A percentile compares a stretch with the other conserved stretches of the same genome.
These are phyloP conservation scores for Pythium folliculosum DNA, from an alignment of 352 stramenopile genomes.

Conservation along the genomic window DNA sequence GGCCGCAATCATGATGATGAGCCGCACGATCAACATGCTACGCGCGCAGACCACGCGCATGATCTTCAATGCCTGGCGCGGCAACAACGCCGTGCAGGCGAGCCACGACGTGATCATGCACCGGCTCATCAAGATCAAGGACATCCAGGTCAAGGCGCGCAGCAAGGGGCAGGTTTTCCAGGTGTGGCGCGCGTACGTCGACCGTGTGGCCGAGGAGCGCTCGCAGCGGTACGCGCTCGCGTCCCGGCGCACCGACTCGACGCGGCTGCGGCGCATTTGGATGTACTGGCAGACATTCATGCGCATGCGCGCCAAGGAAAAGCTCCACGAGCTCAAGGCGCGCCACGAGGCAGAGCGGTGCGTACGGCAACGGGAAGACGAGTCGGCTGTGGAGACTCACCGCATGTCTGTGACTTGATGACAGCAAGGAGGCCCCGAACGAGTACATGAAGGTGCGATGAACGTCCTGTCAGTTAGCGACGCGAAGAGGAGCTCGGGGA, in stretches of 20 bases:
- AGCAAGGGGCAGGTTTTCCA: slow-evolving; percentile 50
- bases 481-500: background rate
- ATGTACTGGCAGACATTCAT: slow-evolving; percentile 56
- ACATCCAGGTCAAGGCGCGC: slow-evolving; percentile 52
- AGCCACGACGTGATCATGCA: slow-evolving; percentile 58
- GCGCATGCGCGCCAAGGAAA: slow-evolving; percentile 53
- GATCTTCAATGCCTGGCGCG: slow-evolving; percentile 77
- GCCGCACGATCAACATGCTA: slow-evolving; percentile 52
- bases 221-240: slow-evolving; percentile 61
- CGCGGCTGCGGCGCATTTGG: slow-evolving; percentile 42
- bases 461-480: background rate
- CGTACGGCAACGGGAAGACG: background rate
- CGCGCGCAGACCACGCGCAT: slow-evolving; percentile 72
- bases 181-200: slow-evolving; percentile 61
- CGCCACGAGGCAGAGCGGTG: slow-evolving; percentile 48
- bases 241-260: slow-evolving; percentile 56
- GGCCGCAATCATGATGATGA: slow-evolving; percentile 85
- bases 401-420: background rate
- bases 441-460: slow-evolving; percentile 22
- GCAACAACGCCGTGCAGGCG: slow-evolving; percentile 47
- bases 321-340: slow-evolving; percentile 47
- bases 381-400: background rate
- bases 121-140: slow-evolving; percentile 67
- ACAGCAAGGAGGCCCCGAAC: slow-evolving; percentile 28
- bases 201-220: slow-evolving; percentile 56